Conservation (phyloP, 73 alveolate species). For the Symbiodinium pilosum region DNA sequence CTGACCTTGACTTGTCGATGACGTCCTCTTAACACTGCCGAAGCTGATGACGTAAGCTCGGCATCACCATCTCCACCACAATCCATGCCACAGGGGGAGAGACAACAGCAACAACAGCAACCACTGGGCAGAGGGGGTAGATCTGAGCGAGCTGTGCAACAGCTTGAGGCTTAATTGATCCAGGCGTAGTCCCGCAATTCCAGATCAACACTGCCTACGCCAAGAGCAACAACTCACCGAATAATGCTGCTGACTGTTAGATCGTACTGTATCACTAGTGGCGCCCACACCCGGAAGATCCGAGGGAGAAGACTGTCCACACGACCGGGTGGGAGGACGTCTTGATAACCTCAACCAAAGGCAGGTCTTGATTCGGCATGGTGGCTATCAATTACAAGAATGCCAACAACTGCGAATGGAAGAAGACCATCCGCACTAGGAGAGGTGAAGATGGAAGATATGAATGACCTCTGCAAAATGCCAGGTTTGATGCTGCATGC, state of each 20-base stretch:
- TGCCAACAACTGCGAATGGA: not conserved
- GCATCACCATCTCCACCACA: not conserved
- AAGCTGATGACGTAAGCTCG: not conserved
- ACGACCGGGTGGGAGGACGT: not conserved
- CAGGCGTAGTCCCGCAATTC: not conserved
- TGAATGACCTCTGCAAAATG: not conserved
- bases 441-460: no score
- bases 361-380: no score
- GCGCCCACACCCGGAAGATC: no score
- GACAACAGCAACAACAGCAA: not conserved
- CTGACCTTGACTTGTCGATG: no score
- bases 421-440: no score
- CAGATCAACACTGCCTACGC: not conserved
- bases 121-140: not conserved
- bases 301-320: not conserved
- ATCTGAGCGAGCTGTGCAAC: not conserved
- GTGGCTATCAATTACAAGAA: no score
- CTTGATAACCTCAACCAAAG: no score
- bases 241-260: no score
- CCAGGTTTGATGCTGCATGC: no score
- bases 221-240: no score
- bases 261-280: no score
- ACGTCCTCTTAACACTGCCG: not conserved
- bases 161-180: not conserved
- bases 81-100: not conserved